Percentiles rank a stretch among this genome's conserved stretches.
Conservation (phyloP, 78 protist genomes). For the Dictyostelium intermedium region DNA sequence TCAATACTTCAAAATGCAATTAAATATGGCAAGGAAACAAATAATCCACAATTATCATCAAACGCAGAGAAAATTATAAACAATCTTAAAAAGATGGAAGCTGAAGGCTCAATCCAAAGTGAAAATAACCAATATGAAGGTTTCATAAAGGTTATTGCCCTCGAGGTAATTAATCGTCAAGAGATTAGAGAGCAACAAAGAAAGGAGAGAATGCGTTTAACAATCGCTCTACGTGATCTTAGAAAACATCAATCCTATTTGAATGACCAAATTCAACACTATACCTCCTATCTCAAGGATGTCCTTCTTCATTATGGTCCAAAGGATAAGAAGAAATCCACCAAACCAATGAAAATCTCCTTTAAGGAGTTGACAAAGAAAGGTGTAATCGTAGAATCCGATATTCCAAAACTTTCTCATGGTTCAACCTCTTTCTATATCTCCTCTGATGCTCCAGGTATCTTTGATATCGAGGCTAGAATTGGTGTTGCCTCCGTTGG, state of each 20-base stretch:
- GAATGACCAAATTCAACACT: slow-evolving; percentile 77
- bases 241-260: slow-evolving; percentile 71
- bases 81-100: slow-evolving; percentile 71
- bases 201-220: slow-evolving; percentile 79
- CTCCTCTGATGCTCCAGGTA: slow-evolving; percentile 73
- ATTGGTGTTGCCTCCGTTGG: slow-evolving; percentile 72
- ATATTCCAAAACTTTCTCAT: slow-evolving; percentile 67
- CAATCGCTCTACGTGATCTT: slow-evolving; percentile 57
- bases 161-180: slow-evolving; percentile 80
- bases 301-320: slow-evolving; percentile 41
- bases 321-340: slow-evolving; percentile 36
- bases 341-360: slow-evolving; percentile 50
- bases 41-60: not conserved
- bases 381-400: slow-evolving; percentile 81
- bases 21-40: slow-evolving; percentile 3
- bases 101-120: slow-evolving; percentile 24
- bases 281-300: slow-evolving; percentile 65
- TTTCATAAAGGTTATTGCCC: slow-evolving; percentile 53
- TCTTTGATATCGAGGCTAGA: slow-evolving; percentile 82
- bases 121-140: slow-evolving; percentile 27
- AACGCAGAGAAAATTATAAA: slow-evolving; percentile 44
- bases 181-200: slow-evolving; percentile 82
- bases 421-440: slow-evolving; percentile 52
- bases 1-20: slow-evolving; percentile 44
- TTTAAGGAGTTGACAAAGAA: slow-evolving; percentile 73